Evolutionary conservation across 768 basidiomycete genomes (phyloP).

Genomic region (Phanerochaete carnosa): DNA sequence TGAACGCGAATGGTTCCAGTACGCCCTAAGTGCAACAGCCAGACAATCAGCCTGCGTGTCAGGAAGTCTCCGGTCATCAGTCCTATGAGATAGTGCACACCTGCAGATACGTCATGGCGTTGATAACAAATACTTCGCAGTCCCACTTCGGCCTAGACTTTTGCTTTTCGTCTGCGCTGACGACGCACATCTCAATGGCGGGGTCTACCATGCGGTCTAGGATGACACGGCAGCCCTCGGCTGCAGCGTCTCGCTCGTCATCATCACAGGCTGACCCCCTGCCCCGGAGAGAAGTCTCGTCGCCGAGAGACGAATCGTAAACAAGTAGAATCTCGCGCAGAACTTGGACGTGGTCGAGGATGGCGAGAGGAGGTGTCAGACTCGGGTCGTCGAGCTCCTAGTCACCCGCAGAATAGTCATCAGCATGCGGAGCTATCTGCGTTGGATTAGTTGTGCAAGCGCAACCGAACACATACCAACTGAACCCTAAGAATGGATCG

Average conservation of each 20-base stretch:
- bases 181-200: slow-evolving; percentile 69
- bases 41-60: not conserved
- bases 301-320: slow-evolving; percentile 82
- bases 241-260: slow-evolving; percentile 13
- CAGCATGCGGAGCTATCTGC: not conserved
- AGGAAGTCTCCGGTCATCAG: not conserved
- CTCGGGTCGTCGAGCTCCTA: slow-evolving; percentile 71
- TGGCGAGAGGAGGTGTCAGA: slow-evolving; percentile 66
- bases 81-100: slow-evolving; percentile 38
- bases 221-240: slow-evolving; percentile 62
- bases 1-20: slow-evolving; percentile 68
- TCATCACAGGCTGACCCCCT: slow-evolving; percentile 7
- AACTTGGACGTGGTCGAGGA: slow-evolving; percentile 81
- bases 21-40: slow-evolving; percentile 44
- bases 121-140: slow-evolving; percentile 75
- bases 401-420: not conserved
- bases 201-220: slow-evolving; percentile 86
- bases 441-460: not conserved
- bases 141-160: slow-evolving; percentile 68
- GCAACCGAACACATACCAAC: slow-evolving; percentile 38
- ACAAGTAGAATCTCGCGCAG: slow-evolving; percentile 88
- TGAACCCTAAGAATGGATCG: slow-evolving; percentile 54
- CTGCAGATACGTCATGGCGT: slow-evolving; percentile 80
- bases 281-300: slow-evolving; percentile 45
- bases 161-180: slow-evolving; percentile 64